Percentiles rank a stretch among this genome's conserved stretches.
phyloP scores from a whole-genome alignment of 371 early-diverging fungal species.

The Enterospora canceri region DNA sequence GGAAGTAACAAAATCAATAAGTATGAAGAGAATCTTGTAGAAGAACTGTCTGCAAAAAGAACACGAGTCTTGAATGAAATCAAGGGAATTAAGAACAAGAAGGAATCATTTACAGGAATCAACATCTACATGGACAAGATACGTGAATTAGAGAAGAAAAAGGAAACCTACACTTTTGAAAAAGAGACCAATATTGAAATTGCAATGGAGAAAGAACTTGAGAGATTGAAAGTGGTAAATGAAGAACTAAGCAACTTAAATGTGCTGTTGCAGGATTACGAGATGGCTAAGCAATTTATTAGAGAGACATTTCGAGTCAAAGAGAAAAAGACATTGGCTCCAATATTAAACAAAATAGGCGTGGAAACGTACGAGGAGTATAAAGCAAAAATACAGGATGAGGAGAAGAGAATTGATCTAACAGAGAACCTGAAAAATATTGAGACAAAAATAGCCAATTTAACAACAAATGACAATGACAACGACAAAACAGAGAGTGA shows the following conservation, averaged over 20 bases:
- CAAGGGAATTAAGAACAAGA: slow-evolving; percentile 20
- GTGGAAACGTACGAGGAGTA: not conserved
- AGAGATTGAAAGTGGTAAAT: not conserved
- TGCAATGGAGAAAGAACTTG: slow-evolving; percentile 1
- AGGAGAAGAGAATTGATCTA: not conserved
- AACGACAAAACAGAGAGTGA: not conserved
- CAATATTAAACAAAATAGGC: slow-evolving; percentile 7
- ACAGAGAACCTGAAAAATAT: slow-evolving; percentile 3
- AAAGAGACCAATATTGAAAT: not conserved
- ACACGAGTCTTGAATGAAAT: slow-evolving; percentile 14
- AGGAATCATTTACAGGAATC: slow-evolving; percentile 18
- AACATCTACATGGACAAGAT: slow-evolving; percentile 31
- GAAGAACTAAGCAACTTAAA: not conserved
- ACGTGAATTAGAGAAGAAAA: slow-evolving; percentile 8
- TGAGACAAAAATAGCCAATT: slow-evolving; percentile 9
- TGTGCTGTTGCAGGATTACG: slow-evolving; percentile 1
- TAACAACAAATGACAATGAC: slow-evolving; percentile 9
- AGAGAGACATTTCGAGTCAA: not conserved
- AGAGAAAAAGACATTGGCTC: not conserved
- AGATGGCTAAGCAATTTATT: slow-evolving; percentile 13
- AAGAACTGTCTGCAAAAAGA: slow-evolving; percentile 22
- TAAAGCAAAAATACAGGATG: not conserved
- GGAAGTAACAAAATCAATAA: slow-evolving; percentile 10
- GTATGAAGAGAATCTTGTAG: slow-evolving; percentile 17
- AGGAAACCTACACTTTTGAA: not conserved